phyloP scores from a whole-genome alignment of 2,329 filamentous ascomycete species.

The Cladosporium halotolerans region DNA sequence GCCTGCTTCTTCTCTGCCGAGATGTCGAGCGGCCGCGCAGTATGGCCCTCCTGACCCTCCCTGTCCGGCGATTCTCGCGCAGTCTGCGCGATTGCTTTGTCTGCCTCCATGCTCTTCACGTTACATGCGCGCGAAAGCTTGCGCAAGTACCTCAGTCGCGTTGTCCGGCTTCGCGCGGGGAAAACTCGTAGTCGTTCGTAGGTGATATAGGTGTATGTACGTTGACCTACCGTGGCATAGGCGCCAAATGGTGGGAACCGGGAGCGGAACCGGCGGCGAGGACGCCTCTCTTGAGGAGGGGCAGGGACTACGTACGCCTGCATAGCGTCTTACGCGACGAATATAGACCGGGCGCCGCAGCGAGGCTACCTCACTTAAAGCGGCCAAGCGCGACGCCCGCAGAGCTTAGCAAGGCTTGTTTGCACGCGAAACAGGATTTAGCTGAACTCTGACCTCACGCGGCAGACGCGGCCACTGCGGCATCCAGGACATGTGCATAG shows the following conservation, averaged over 20 bases:
- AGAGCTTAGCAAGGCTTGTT: conserved; percentile 9
- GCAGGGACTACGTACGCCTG: not conserved
- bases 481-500: too few relatives aligned
- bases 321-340: not conserved
- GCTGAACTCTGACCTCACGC: not conserved
- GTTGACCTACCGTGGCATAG: too few relatives aligned
- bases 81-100: not conserved
- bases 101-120: conserved; percentile 3
- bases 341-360: not conserved
- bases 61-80: not conserved
- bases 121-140: not conserved
- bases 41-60: not conserved
- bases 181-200: too few relatives aligned
- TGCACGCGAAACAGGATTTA: not conserved
- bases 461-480: not conserved
- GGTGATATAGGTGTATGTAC: too few relatives aligned
- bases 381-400: conserved; percentile 4
- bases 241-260: too few relatives aligned
- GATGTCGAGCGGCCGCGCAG: conserved; percentile 1
- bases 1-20: conserved; percentile 14
- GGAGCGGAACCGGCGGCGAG: not conserved
- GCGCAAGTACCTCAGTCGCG: too few relatives aligned
- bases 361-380: not conserved
- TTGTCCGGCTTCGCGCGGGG: too few relatives aligned
- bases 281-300: not conserved